Evolutionary conservation across 73 alveolate species (phyloP).

Genomic region (Stentor roeselii): DNA sequence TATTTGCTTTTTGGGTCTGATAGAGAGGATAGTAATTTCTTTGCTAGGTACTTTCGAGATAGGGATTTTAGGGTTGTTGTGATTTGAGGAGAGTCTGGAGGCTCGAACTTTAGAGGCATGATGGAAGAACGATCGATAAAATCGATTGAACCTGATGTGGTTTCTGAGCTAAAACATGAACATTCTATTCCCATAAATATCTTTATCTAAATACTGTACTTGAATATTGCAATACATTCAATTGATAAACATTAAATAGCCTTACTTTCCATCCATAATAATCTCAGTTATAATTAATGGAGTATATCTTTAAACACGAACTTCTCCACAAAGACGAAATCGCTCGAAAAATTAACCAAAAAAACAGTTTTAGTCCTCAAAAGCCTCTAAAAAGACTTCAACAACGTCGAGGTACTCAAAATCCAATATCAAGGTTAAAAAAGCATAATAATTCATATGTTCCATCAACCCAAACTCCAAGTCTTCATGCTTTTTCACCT

Average conservation of each 20-base stretch:
- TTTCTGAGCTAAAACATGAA: background rate
- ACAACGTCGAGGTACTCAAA: background rate
- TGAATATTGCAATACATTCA: background rate
- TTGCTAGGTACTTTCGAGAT: background rate
- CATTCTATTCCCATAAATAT: background rate
- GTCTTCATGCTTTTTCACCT: background rate
- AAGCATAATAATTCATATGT: background rate
- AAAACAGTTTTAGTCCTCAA: background rate
- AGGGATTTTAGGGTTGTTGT: background rate
- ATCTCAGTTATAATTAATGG: background rate
- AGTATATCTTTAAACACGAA: background rate
- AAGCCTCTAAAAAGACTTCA: background rate
- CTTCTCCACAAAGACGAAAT: background rate
- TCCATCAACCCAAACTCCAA: background rate
- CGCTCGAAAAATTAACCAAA: background rate
- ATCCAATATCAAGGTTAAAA: background rate
- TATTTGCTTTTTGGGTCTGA: background rate
- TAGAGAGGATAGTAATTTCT: background rate
- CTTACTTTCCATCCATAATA: background rate
- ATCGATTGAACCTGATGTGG: background rate
- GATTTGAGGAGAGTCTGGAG: background rate
- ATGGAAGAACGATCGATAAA: background rate
- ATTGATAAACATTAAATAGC: background rate
- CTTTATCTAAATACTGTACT: background rate
- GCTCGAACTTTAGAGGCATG: background rate